phyloP scores from a whole-genome alignment of 768 basidiomycete genomes.

The Kwoniella sp. region DNA sequence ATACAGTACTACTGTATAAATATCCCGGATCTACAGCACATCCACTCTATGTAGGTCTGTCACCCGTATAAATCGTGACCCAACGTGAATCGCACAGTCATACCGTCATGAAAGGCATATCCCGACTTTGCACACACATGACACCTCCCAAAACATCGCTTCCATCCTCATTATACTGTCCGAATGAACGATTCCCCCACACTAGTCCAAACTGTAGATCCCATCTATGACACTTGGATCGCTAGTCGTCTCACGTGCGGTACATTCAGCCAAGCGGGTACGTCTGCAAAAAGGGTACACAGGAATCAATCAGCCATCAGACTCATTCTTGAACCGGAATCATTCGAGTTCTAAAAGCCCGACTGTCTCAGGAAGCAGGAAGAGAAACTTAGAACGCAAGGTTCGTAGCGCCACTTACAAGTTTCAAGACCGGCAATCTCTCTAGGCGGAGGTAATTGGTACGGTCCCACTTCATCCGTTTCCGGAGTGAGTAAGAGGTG shows the following conservation, averaged over 20 bases:
- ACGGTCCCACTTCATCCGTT: constrained; percentile 90
- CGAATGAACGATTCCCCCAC: too few relatives aligned
- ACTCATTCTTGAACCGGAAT: too few relatives aligned
- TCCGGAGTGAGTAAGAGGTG: constrained; percentile 94
- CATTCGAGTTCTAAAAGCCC: too few relatives aligned
- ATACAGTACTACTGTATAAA: too few relatives aligned
- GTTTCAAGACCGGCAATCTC: constrained; percentile 96
- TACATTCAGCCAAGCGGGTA: constrained; percentile 49
- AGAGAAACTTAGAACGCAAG: too few relatives aligned
- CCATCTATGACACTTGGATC: constrained; percentile 34
- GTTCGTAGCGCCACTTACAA: constrained; percentile 59
- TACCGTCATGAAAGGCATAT: too few relatives aligned
- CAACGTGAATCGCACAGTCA: too few relatives aligned
- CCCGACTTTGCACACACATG: too few relatives aligned
- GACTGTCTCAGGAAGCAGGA: constrained; percentile 4
- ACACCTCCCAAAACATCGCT: background rate
- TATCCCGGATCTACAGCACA: too few relatives aligned
- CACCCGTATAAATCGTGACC: too few relatives aligned
- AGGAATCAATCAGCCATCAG: background rate
- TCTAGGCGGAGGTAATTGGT: constrained; percentile 80
- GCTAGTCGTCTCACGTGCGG: constrained; percentile 48
- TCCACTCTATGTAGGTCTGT: too few relatives aligned
- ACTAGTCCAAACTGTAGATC: too few relatives aligned
- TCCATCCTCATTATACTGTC: background rate
- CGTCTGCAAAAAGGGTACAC: constrained; percentile 27